Conservation (phyloP, 768 basidiomycete species). For the Lentinula boryana region DNA sequence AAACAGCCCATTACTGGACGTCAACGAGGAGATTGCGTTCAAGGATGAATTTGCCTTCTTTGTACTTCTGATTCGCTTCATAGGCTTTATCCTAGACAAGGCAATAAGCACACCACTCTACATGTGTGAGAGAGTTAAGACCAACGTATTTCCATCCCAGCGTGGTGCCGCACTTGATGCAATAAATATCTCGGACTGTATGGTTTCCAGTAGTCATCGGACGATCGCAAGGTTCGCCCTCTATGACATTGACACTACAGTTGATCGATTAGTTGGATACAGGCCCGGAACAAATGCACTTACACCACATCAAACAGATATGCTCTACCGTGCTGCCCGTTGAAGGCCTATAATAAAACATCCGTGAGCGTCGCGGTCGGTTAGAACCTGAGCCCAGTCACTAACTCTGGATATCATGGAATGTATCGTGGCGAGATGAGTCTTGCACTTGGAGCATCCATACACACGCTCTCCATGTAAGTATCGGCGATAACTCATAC, state of each 20-base stretch:
- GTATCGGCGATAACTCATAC: constrained; percentile 86
- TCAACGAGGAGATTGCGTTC: constrained; percentile 88
- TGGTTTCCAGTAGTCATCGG: constrained; percentile 97
- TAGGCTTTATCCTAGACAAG: constrained; percentile 78
- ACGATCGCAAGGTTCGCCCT: constrained; percentile 86
- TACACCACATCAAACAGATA: constrained; percentile 94
- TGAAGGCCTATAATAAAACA: constrained; percentile 68
- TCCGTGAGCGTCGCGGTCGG: not conserved
- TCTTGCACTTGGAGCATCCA: constrained; percentile 81
- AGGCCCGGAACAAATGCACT: constrained; percentile 22
- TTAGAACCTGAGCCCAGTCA: constrained; percentile 8
- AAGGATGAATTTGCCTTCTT: constrained; percentile 97
- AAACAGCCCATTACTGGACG: constrained; percentile 51
- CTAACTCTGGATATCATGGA: constrained; percentile 86
- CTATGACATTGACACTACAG: constrained; percentile 81
- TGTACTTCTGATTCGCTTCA: constrained; percentile 90
- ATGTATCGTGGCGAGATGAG: constrained; percentile 87
- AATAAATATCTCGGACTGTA: constrained; percentile 93
- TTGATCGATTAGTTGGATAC: constrained; percentile 12
- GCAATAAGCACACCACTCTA: constrained; percentile 7
- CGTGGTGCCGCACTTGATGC: constrained; percentile 78
- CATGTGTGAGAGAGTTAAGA: constrained; percentile 9
- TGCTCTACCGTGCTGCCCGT: constrained; percentile 92
- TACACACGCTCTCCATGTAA: constrained; percentile 82
- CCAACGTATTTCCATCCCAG: constrained; percentile 99